A percentile compares a stretch with the other conserved stretches of the same genome.
Evolutionary conservation across 495 filamentous ascomycete species (phyloP).

Genomic region (Podospora australis): DNA sequence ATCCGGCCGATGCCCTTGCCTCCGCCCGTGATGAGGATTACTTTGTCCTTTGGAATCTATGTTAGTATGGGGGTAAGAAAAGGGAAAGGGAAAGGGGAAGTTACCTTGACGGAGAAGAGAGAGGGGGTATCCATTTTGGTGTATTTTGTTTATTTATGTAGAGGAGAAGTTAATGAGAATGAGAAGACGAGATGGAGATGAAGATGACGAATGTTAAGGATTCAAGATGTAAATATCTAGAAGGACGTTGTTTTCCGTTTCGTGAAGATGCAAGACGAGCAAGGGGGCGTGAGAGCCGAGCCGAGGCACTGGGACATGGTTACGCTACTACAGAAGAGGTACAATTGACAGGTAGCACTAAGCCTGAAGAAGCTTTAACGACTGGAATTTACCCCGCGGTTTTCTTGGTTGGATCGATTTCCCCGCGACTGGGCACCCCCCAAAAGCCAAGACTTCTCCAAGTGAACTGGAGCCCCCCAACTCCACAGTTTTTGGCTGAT

Average conservation of each 20-base stretch:
- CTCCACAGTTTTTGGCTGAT: too few relatives aligned
- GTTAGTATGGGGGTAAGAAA: background rate
- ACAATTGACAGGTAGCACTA: background rate
- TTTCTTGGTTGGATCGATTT: too few relatives aligned
- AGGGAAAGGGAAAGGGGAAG: background rate
- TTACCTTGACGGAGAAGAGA: conserved; percentile 55
- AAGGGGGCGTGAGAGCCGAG: background rate
- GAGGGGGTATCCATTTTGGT: conserved; percentile 46
- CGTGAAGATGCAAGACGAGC: background rate
- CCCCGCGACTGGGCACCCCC: background rate
- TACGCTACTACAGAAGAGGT: background rate
- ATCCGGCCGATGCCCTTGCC: conserved; percentile 65
- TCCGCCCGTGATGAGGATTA: conserved; percentile 37
- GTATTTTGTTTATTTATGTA: background rate
- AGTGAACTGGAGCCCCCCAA: background rate
- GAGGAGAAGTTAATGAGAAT: background rate
- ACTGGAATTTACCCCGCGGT: too few relatives aligned
- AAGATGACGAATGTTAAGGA: background rate
- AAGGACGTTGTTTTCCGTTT: background rate
- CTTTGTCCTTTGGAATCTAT: conserved; percentile 26
- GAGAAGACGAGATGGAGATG: background rate
- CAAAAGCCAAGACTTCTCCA: conserved; percentile 2
- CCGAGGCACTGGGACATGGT: background rate
- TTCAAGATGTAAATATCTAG: background rate
- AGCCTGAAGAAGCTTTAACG: too few relatives aligned